A percentile compares a stretch with the other conserved stretches of the same genome.
These are phyloP conservation scores for Stagonosporopsis rhizophila DNA, from an alignment of 2,329 filamentous ascomycete genomes.

Conservation along the genomic window DNA sequence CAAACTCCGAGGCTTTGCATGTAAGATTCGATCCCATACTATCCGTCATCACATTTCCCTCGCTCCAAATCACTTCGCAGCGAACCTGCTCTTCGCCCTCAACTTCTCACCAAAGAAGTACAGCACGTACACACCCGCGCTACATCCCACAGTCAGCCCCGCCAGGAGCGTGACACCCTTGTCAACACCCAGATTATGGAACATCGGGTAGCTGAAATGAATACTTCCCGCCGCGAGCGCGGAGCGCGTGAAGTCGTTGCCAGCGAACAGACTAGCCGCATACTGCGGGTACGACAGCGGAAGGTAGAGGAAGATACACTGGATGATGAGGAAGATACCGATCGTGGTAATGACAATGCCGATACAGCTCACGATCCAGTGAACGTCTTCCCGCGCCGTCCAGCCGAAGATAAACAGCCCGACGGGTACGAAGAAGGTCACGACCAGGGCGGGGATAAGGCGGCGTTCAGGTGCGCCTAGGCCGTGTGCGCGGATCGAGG, in stretches of 20 bases:
- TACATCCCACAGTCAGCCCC: constrained; percentile 44
- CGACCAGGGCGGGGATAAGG: constrained; percentile 73
- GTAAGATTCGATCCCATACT: too few species aligned
- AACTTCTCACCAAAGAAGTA: constrained; percentile 55
- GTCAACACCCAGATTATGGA: constrained; percentile 65
- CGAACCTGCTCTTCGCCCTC: constrained; percentile 43
- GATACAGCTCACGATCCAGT: constrained; percentile 65
- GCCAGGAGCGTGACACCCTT: constrained; percentile 64
- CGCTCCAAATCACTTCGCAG: constrained; percentile 30
- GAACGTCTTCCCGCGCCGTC: constrained; percentile 67
- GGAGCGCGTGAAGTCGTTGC: constrained; percentile 65
- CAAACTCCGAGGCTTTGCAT: not conserved
- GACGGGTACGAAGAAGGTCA: constrained; percentile 65
- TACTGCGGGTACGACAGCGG: constrained; percentile 66
- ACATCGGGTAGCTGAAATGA: constrained; percentile 67
- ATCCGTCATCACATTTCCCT: not conserved
- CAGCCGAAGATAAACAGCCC: constrained; percentile 72
- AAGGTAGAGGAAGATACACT: constrained; percentile 67
- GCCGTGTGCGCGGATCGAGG: constrained; percentile 65
- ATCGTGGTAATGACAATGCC: constrained; percentile 60
- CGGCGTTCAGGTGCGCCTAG: constrained; percentile 73
- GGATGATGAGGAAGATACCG: constrained; percentile 52
- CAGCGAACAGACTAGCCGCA: constrained; percentile 62
- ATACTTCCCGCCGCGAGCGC: constrained; percentile 67
- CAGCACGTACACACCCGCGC: constrained; percentile 66